phyloP scores from a whole-genome alignment of 176 grass and related monocot genomes.

The Canna indica region DNA sequence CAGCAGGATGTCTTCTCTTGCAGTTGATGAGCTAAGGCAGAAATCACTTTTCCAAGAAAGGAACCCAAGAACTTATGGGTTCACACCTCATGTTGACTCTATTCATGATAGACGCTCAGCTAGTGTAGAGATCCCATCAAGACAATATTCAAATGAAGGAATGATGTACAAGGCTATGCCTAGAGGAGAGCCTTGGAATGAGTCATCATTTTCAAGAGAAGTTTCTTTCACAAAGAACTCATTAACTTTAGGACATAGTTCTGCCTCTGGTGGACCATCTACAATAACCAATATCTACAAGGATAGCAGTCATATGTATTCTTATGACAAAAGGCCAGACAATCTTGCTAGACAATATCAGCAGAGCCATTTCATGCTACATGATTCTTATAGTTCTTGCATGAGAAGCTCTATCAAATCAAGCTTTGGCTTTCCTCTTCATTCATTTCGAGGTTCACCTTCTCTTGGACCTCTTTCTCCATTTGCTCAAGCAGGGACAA shows the following conservation, averaged over 20 bases:
- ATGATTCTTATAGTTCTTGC: constrained; percentile 22
- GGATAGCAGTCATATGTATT: constrained; percentile 17
- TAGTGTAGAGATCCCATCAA: constrained; percentile 22
- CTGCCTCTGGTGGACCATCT: constrained; percentile 16
- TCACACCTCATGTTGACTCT: constrained; percentile 14
- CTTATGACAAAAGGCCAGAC: constrained; percentile 20
- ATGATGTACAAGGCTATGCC: constrained; percentile 17
- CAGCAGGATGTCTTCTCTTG: constrained; percentile 14
- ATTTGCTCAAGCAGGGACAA: constrained; percentile 28
- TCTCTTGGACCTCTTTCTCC: constrained; percentile 12
- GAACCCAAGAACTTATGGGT: constrained; percentile 8
- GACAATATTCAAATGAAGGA: constrained; percentile 25
- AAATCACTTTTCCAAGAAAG: constrained; percentile 25
- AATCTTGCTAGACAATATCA: constrained; percentile 26
- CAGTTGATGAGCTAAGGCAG: constrained; percentile 23
- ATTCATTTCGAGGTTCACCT: constrained; percentile 15
- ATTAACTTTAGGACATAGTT: constrained; percentile 15
- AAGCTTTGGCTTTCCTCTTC: constrained; percentile 20
- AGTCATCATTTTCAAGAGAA: constrained; percentile 27
- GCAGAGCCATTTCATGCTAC: constrained; percentile 20
- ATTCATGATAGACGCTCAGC: constrained; percentile 20
- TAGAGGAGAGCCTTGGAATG: constrained; percentile 13
- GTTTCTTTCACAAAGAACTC: constrained; percentile 19
- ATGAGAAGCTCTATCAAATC: constrained; percentile 27
- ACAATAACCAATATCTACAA: constrained; percentile 20